Evolutionary conservation across 306 rosid genomes (phyloP), one percentile per base, ranked within the genome.

Genomic region (Malus asiatica): DNA sequence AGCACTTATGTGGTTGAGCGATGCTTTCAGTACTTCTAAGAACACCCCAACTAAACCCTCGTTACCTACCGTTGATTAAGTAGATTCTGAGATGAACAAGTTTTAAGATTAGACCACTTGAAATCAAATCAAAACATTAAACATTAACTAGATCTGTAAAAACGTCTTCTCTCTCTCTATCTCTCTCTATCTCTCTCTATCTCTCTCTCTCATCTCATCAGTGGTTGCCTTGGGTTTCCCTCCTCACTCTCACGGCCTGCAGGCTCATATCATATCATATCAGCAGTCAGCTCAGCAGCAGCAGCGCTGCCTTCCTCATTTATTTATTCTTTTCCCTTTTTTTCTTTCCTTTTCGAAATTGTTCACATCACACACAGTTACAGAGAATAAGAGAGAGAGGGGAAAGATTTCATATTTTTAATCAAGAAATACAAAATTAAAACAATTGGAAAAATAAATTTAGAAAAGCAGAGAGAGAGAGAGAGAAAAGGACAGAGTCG

Each of bases 281-380:
- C 76, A 71, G 70, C 70, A 19, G 65, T 32, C 66, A 59, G 77
- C 64, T 64, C 40, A 40, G 51, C 48, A 59, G 68, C 55, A 12
- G 44, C 45, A 9, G 45, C 60, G 77, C 76, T 74, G 68, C 72
- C 72, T 51, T 63, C 61, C 80, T 67, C 48, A 44, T 58, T 76
- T 51, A 73, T 45, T 72, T 77, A 59, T 57, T 74, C 76, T 62
- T 79, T 70, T 68, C 62, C 73, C 8, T 66, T 27, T 75, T 22
- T 72, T 20, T 71, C 44, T 60, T 46, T 66, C 70, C 32, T 27
- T 75, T 80, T 81, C 75, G 68, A 71, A 76, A 48, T 48, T 65
- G 81, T 79, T 88, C 87, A 83, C 87, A 83, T 86, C 85, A 85
- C 79, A 55, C 83, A 77, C 81, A 74, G 80, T 84, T 74, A 81